phyloP scores from a whole-genome alignment of 257 asterid species.

The Schizonepeta tenuifolia region DNA sequence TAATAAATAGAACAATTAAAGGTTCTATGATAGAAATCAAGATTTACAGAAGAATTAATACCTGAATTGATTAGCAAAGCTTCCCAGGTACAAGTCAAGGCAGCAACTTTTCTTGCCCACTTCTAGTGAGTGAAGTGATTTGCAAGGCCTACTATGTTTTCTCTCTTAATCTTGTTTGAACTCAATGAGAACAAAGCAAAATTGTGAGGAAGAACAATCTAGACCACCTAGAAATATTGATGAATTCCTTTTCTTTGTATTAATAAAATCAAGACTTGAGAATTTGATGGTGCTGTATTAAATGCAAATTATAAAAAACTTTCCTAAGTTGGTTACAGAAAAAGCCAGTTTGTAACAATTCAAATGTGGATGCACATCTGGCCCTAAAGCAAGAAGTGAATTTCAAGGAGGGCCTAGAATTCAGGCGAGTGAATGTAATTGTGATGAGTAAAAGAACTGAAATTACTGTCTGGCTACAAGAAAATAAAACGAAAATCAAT shows the following conservation, averaged over 20 bases:
- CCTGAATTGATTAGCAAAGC: not conserved
- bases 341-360: not conserved
- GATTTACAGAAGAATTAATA: not conserved
- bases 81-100: not conserved
- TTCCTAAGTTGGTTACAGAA: conserved; percentile 18
- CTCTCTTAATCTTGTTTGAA: not conserved
- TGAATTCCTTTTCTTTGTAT: not conserved
- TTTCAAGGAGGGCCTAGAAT: not conserved
- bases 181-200: not conserved
- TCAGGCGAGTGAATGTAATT: not conserved
- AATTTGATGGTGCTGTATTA: not conserved
- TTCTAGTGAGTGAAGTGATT: not conserved
- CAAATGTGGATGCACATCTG: conserved; percentile 21
- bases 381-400: not conserved
- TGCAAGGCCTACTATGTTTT: conserved; percentile 11
- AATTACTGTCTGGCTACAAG: not conserved
- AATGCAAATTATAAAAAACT: conserved; percentile 18
- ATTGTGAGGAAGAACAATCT: not conserved
- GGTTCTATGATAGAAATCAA: not conserved
- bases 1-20: not conserved
- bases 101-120: not conserved
- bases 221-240: conserved; percentile 19
- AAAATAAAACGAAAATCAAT: not conserved
- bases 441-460: not conserved
- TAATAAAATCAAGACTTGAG: not conserved